phyloP scores from a whole-genome alignment of 2,329 filamentous ascomycete species.

The Boeremia lycopersici region DNA sequence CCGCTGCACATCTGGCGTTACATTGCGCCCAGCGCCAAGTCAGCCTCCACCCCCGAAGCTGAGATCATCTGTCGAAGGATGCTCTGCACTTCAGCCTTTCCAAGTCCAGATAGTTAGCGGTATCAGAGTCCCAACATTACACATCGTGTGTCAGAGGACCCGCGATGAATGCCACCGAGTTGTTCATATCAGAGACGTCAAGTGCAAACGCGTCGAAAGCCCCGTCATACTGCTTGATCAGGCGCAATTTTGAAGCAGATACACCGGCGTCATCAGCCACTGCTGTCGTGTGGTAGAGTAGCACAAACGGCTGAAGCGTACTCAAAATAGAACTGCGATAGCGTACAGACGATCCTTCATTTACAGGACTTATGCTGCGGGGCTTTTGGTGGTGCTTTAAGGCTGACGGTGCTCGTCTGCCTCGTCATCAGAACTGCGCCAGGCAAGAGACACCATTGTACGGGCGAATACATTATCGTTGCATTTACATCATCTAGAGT shows the following conservation, averaged over 20 bases:
- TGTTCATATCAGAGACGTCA: background rate
- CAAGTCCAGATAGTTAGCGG: slow-evolving; percentile 8
- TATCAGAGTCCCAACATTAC: slow-evolving; percentile 3
- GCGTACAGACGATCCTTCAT: background rate
- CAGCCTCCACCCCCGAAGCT: slow-evolving; percentile 13
- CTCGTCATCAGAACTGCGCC: too few relatives aligned
- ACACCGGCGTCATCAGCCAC: background rate
- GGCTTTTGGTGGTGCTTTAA: background rate
- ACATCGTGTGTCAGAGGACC: background rate
- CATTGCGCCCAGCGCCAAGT: slow-evolving; percentile 18
- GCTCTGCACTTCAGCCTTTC: slow-evolving; percentile 1
- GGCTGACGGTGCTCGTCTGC: too few relatives aligned
- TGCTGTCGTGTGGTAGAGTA: background rate
- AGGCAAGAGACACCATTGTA: too few relatives aligned
- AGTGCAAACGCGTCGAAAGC: background rate
- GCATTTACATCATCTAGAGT: slow-evolving; percentile 21
- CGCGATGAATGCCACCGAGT: background rate
- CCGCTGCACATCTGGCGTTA: slow-evolving; percentile 10
- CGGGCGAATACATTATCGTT: background rate
- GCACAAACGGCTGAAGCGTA: slow-evolving; percentile 6
- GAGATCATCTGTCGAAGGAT: slow-evolving; percentile 11
- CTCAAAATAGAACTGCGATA: slow-evolving; percentile 8
- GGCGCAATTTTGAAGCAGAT: background rate
- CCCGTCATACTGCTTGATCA: background rate
- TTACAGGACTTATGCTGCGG: background rate